Evolutionary conservation across 257 asterid genomes (phyloP).

Genomic region (Voacanga thouarsii): DNA sequence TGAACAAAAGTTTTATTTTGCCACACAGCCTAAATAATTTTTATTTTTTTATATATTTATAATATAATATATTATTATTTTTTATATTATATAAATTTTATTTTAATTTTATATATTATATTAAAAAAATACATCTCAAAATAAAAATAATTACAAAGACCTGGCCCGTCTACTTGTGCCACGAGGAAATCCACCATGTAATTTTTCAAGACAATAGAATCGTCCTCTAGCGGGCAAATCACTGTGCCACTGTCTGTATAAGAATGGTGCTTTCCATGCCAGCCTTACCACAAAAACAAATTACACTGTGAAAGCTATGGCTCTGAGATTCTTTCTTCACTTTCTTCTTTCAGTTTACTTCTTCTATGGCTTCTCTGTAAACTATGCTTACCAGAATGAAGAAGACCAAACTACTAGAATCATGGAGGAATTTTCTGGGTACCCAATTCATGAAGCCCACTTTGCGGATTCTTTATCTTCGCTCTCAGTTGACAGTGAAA

Average conservation of each 20-base stretch:
- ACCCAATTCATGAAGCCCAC: slow-evolving; percentile 56
- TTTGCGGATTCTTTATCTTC: slow-evolving; percentile 43
- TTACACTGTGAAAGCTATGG: slow-evolving; percentile 24
- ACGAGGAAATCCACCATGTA: no score
- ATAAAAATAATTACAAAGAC: no score
- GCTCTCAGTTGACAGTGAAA: slow-evolving; percentile 52
- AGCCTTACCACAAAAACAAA: background rate
- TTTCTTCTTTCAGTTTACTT: slow-evolving; percentile 28
- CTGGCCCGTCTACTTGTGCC: no score
- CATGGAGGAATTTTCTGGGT: slow-evolving; percentile 94
- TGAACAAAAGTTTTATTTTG: no score
- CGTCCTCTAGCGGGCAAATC: background rate
- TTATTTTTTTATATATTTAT: no score
- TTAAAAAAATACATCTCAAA: no score
- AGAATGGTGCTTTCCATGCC: background rate
- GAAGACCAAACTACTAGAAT: slow-evolving; percentile 45
- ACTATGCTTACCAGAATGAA: slow-evolving; percentile 36
- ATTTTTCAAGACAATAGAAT: background rate
- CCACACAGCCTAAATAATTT: no score
- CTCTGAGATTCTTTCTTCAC: slow-evolving; percentile 23
- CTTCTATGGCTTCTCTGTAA: slow-evolving; percentile 20
- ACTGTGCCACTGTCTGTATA: background rate
- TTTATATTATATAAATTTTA: no score
- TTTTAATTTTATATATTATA: no score
- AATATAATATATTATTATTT: no score